Base-by-base conservation (phyloP, 805 yeast species). In the Blastobotrys mokoenaii region DNA sequence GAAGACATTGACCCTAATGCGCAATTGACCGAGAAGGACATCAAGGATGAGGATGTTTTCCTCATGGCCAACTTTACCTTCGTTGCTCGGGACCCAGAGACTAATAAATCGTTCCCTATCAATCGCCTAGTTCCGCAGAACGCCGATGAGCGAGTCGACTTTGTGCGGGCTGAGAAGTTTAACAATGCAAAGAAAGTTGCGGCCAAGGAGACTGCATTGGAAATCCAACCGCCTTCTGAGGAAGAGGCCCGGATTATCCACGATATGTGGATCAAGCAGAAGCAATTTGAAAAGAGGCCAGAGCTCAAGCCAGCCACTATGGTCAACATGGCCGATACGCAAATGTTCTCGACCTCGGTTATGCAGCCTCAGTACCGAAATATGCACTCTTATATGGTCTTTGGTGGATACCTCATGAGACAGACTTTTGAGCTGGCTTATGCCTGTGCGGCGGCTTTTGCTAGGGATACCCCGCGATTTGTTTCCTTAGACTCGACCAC, bases 291-390 rank as follows among this genome's bases (percentile, higher is more conserved):
- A 48, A 52, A 59, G 15, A 46, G 62, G 15, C 60, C 61, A 3
- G 58, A 53, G 8, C 49, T 61, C 6, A 63, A 66, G 46, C 81
- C 82, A n/a, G 63, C 63, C 18, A 76, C 75, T 50, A 62, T 81
- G 27, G 68, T 72, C 38, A 76, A 76, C 53, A 84, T 87, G 94
- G 72, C 75, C 41, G 82, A 85, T 50, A 81, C 96, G 1, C 67
- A 63, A 43, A 73, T 84, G 44, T 69, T 75, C 43, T 83, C 95
- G 9, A 85, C 96, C 5, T 74, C 82, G 57, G 80, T 88, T 65
- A 90, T 89, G 90, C 97, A 89, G 66, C 97, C 97, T 1, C 97
- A 89, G 68, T 89, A 88, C 68, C 78, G 97, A 66, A 89, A 89
- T 69, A 77, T 96, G 62, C 96, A 89, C 62, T 84, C 94, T 2